A percentile compares a stretch with the other conserved stretches of the same genome.
Evolutionary conservation across 306 rosid species (phyloP).

Genomic region (Echinosophora koreensis): DNA sequence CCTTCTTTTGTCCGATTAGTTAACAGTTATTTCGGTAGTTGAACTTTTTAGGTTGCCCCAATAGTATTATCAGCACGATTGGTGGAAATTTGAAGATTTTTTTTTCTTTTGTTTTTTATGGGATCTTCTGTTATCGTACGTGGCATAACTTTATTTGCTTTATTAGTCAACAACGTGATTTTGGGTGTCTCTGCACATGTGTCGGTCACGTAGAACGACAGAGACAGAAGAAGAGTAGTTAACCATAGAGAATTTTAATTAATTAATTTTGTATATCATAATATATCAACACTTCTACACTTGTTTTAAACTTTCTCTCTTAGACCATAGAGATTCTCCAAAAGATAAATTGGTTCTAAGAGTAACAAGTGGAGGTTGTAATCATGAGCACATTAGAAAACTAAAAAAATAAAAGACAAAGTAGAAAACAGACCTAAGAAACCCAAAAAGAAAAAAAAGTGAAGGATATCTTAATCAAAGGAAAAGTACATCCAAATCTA

Average conservation of each 20-base stretch:
- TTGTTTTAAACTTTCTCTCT: slow-evolving; percentile 41
- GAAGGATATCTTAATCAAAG: slow-evolving; percentile 42
- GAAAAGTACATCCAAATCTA: slow-evolving; percentile 41
- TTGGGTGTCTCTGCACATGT: slow-evolving; percentile 35
- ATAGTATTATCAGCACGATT: slow-evolving; percentile 18
- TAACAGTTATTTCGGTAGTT: slow-evolving; percentile 58
- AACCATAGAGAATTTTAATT: not conserved
- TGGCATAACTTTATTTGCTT: slow-evolving; percentile 23
- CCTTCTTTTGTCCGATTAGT: slow-evolving; percentile 37
- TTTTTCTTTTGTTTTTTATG: slow-evolving; percentile 1
- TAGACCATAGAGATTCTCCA: slow-evolving; percentile 56
- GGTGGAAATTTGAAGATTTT: slow-evolving; percentile 45
- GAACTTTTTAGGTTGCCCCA: slow-evolving; percentile 41
- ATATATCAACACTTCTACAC: slow-evolving; percentile 82
- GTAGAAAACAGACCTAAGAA: slow-evolving; percentile 38
- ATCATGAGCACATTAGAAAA: slow-evolving; percentile 39
- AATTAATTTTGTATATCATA: too few relatives aligned
- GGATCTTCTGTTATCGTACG: slow-evolving; percentile 27
- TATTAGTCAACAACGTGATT: slow-evolving; percentile 30
- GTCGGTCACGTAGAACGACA: slow-evolving; percentile 35
- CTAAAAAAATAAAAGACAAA: slow-evolving; percentile 8
- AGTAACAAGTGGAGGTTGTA: slow-evolving; percentile 82
- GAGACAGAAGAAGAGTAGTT: slow-evolving; percentile 3
- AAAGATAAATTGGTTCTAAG: slow-evolving; percentile 48
- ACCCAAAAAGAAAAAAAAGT: slow-evolving; percentile 15